Percentiles rank a stretch among this genome's conserved stretches.
Evolutionary conservation across 2,329 filamentous ascomycete genomes (phyloP).

Genomic region (Orbilia blumenaviensis): DNA sequence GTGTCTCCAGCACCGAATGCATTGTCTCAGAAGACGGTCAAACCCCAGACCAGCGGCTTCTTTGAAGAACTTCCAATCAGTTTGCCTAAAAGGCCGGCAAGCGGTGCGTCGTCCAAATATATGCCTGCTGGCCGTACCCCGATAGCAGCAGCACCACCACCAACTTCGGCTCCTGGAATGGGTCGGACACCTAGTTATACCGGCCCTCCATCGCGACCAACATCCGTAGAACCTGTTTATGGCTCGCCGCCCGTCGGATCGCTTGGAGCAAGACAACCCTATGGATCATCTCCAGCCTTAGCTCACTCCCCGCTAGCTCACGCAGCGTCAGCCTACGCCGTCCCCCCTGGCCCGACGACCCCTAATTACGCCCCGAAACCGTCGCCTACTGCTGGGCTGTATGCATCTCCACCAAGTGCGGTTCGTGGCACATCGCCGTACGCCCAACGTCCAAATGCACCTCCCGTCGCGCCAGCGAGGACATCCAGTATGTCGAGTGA

Average conservation of each 20-base stretch:
- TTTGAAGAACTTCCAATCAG: conserved; percentile 41
- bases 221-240: conserved; percentile 36
- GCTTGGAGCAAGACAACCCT: conserved; percentile 19
- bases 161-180: conserved; percentile 24
- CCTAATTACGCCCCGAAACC: conserved; percentile 42
- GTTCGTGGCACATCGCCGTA: conserved; percentile 34
- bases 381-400: neutral
- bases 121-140: conserved; percentile 21
- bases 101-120: conserved; percentile 31
- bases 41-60: conserved; percentile 28
- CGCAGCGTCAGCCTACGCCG: conserved; percentile 22
- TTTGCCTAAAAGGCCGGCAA: conserved; percentile 28
- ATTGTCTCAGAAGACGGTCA: conserved; percentile 13
- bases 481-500: conserved; percentile 41
- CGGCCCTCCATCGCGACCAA: conserved; percentile 39
- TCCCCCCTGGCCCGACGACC: neutral
- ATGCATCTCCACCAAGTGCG: conserved; percentile 18
- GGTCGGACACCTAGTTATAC: conserved; percentile 24
- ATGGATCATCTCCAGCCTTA: conserved; percentile 27
- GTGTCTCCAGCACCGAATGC: conserved; percentile 18
- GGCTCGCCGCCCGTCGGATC: conserved; percentile 30
- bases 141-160: conserved; percentile 8
- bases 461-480: conserved; percentile 5
- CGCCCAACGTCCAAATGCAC: conserved; percentile 28
- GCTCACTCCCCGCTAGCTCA: conserved; percentile 14